Percentiles rank a stretch among this genome's conserved stretches.
phyloP scores from a whole-genome alignment of 73 alveolate genomes.

The Paramecium caudatum region DNA sequence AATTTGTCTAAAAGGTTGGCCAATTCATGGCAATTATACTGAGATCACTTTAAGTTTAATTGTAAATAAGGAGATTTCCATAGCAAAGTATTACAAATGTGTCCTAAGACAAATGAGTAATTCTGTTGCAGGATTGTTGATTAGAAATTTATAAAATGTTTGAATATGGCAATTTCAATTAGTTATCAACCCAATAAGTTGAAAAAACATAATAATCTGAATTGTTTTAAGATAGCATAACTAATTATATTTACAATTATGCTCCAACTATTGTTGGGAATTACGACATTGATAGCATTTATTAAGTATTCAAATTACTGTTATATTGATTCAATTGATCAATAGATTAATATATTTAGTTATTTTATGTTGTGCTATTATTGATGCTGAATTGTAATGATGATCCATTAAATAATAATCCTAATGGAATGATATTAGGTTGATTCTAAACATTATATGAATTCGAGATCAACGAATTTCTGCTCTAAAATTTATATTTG shows the following conservation, averaged over 20 bases:
- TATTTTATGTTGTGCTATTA: neutral
- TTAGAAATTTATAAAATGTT: no score
- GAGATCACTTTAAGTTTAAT: neutral
- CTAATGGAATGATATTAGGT: slow-evolving; percentile 12
- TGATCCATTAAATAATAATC: slow-evolving; percentile 2
- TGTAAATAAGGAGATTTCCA: neutral
- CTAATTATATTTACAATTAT: neutral
- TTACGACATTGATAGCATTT: neutral
- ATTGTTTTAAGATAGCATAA: neutral
- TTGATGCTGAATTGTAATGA: slow-evolving; percentile 15
- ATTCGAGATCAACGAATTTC: neutral
- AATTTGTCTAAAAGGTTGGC: neutral
- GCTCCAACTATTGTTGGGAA: neutral
- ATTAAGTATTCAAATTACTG: neutral
- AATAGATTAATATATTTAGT: neutral
- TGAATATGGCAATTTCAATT: no score
- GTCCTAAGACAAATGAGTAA: neutral
- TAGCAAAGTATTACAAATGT: neutral
- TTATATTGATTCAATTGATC: neutral
- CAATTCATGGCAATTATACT: neutral
- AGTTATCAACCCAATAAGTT: no score
- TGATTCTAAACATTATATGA: slow-evolving; percentile 25
- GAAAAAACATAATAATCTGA: neutral
- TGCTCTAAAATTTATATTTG: no score
- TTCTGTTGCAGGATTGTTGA: neutral